phyloP scores from a whole-genome alignment of 192 early-diverging fungal genomes.

The Rhizophlyctis rosea region DNA sequence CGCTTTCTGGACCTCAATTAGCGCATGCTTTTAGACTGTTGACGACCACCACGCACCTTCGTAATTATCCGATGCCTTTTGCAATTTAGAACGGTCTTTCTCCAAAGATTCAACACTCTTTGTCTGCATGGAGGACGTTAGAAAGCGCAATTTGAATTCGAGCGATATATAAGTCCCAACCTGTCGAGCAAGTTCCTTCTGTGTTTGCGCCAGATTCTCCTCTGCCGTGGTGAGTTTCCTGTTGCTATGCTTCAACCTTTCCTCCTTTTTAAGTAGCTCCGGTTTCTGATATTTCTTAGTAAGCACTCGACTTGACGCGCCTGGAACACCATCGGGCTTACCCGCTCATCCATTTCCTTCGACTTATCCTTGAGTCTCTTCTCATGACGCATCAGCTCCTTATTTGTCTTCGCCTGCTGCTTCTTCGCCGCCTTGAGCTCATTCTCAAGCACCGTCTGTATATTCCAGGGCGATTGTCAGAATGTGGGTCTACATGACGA shows the following conservation, averaged over 20 bases:
- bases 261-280: constrained; percentile 59
- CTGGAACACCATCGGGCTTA: constrained; percentile 1
- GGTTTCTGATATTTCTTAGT: constrained; percentile 63
- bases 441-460: constrained; percentile 27
- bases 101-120: constrained; percentile 5
- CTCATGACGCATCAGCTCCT: constrained; percentile 70
- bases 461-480: background rate
- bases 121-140: too few relatives aligned
- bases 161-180: too few relatives aligned
- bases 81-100: constrained; percentile 25
- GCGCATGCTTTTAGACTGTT: constrained; percentile 15
- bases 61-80: constrained; percentile 27
- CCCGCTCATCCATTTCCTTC: constrained; percentile 68
- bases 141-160: too few relatives aligned
- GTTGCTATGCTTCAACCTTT: constrained; percentile 68
- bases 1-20: constrained; percentile 19
- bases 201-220: constrained; percentile 52
- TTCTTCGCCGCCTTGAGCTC: constrained; percentile 62
- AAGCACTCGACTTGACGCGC: too few relatives aligned
- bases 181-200: constrained; percentile 56
- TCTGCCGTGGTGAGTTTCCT: constrained; percentile 64
- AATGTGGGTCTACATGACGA: constrained; percentile 26
- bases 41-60: constrained; percentile 20
- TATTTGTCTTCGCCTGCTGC: constrained; percentile 69
- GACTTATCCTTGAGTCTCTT: constrained; percentile 68